Evolutionary conservation across 169 alveolate species (phyloP).

Genomic region (Cryptosporidium felis): DNA sequence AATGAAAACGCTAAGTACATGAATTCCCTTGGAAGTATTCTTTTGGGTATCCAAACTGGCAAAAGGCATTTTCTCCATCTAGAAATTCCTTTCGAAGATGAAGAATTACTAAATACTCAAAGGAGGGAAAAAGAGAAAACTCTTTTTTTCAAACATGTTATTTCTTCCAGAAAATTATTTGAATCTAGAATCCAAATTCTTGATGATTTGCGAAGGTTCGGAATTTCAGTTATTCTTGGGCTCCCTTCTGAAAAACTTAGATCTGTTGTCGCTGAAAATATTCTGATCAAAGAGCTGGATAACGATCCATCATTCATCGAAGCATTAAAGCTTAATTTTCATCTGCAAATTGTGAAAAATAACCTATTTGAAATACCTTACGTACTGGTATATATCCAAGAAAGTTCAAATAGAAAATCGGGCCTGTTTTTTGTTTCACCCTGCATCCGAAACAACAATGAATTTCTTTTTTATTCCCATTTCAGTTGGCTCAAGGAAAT

Average conservation of each 20-base stretch:
- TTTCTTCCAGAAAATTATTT: not conserved
- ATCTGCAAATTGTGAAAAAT: not conserved
- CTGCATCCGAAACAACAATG: conserved; percentile 15
- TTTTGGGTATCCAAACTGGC: conserved; percentile 5
- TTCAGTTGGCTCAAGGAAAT: not conserved
- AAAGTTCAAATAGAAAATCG: not conserved
- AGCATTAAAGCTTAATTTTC: not conserved
- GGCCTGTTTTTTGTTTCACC: conserved; percentile 31
- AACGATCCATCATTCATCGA: not conserved
- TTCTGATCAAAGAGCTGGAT: not conserved
- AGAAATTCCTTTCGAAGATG: not conserved
- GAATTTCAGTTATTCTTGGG: conserved; percentile 3
- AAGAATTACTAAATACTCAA: not conserved
- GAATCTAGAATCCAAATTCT: conserved; percentile 3
- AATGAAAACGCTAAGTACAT: conserved; percentile 17
- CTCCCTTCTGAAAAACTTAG: not conserved
- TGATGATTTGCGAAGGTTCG: conserved; percentile 8
- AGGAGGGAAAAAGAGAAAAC: not conserved
- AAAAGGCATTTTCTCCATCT: conserved; percentile 25
- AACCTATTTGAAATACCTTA: conserved; percentile 47
- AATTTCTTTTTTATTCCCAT: conserved; percentile 28
- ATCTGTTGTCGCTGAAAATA: not conserved
- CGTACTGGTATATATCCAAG: not conserved
- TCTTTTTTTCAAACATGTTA: conserved; percentile 13
- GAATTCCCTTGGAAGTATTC: not conserved